Percentiles rank a stretch among this genome's conserved stretches.
Conservation (phyloP, 768 basidiomycete genomes). For the Kwoniella pini region DNA sequence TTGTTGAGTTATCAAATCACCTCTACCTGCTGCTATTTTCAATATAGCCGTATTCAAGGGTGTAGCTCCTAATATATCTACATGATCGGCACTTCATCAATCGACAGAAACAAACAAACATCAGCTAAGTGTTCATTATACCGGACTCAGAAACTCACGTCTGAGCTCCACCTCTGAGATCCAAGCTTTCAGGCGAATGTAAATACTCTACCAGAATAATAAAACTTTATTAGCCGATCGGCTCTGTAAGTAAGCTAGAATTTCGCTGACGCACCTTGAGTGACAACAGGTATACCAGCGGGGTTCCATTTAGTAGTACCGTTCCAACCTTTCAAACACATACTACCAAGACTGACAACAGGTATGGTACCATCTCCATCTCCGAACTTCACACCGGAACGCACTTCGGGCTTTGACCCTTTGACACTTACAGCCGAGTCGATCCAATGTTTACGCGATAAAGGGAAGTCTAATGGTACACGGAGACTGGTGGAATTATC, state of each 20-base stretch:
- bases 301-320: slow-evolving; percentile 81
- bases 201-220: slow-evolving; percentile 53
- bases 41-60: slow-evolving; percentile 85
- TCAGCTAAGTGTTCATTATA: too few relatives aligned
- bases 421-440: slow-evolving; percentile 79
- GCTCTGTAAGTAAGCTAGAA: too few relatives aligned
- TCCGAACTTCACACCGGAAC: slow-evolving; percentile 85
- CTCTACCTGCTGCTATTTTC: slow-evolving; percentile 81
- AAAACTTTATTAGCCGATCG: not conserved
- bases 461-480: slow-evolving; percentile 61
- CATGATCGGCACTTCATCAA: slow-evolving; percentile 63
- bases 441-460: slow-evolving; percentile 72
- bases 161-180: slow-evolving; percentile 83
- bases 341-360: slow-evolving; percentile 64
- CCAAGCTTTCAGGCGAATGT: slow-evolving; percentile 71
- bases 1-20: slow-evolving; percentile 62
- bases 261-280: slow-evolving; percentile 62
- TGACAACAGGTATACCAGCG: slow-evolving; percentile 77
- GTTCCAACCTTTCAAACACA: slow-evolving; percentile 97
- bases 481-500: slow-evolving; percentile 55
- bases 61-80: slow-evolving; percentile 78
- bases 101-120: not conserved
- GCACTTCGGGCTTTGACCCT: slow-evolving; percentile 56
- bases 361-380: slow-evolving; percentile 87
- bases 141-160: slow-evolving; percentile 58